Evolutionary conservation across 2,329 filamentous ascomycete genomes (phyloP), one percentile per base, ranked within the genome.

Genomic region (Domatiomyces catenatus): DNA sequence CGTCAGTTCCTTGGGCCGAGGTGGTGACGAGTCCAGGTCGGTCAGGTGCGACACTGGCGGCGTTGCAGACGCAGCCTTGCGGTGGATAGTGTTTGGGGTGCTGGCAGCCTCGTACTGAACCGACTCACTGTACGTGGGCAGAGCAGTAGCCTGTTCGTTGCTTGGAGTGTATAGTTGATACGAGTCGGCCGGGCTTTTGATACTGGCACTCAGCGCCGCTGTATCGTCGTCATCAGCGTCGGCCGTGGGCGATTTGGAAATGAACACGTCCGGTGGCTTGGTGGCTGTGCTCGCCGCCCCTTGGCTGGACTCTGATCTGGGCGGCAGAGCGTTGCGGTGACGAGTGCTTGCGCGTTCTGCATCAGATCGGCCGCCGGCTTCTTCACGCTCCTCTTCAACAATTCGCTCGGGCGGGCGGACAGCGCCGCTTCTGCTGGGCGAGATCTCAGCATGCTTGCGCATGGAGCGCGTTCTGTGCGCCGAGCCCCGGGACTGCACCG

Each of bases 1-100:
- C 0, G 90, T 96, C 48, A 98, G 74, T 59, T 95, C 88, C 63
- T 94, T 94, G 7, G 81, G 83, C 5, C 81, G 73, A 36, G 84
- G 81, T 7, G 86, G 87, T 0, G 84, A 84, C 48, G 75, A 73
- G 43, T 83, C 81, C 19, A 79, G 72, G 26, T 69, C 66, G 55
- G 78, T 79, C 43, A 75, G 74, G 48, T 73, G 71, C 24, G 74
- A 70, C 50, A 74, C 77, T 15, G 67, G 63, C 18, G 68, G 66
- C 8, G 56, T 58, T 26, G 44, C 18, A 28, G 24, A 46, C 7
- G 50, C 53, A n/a, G 51, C 32, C 46, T 50, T 46, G 43, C 51
- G 45, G 22, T 50, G 51, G 26, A 54, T 47, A 5, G 55, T 54
- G 19, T 54, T 52, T 8, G 55, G 50, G n/a, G 49, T 55, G 39